Conservation (phyloP, 192 early-diverging fungal genomes). For the Backusella psychrophila region DNA sequence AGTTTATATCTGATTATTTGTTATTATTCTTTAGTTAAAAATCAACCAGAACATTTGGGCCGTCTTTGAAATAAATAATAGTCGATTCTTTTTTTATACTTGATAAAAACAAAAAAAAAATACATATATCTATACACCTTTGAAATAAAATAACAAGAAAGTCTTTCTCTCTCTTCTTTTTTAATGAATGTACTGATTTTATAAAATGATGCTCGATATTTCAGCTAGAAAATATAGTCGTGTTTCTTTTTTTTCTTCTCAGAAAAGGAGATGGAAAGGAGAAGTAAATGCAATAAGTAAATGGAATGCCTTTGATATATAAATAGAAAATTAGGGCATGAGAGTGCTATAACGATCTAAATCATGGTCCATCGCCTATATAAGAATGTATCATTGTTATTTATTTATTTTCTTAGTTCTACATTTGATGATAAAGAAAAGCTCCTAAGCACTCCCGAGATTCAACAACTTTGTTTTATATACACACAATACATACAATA, state of each 20-base stretch:
- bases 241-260: neutral
- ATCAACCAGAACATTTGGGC: constrained; percentile 5
- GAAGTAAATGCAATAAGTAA: constrained; percentile 2
- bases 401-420: neutral
- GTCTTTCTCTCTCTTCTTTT: neutral
- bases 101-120: neutral
- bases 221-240: neutral
- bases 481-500: neutral
- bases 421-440: neutral
- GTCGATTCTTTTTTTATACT: neutral
- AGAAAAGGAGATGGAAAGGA: constrained; percentile 3
- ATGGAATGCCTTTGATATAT: neutral
- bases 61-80: neutral
- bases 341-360: neutral
- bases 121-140: neutral
- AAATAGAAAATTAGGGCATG: neutral
- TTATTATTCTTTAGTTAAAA: neutral
- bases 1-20: neutral
- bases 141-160: neutral
- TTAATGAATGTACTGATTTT: neutral
- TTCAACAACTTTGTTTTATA: neutral
- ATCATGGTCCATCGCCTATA: neutral
- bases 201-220: neutral
- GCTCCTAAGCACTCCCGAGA: neutral
- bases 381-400: neutral